A percentile compares a stretch with the other conserved stretches of the same genome.
Conservation (phyloP, 805 yeast species). For the Priceomyces carsonii region DNA sequence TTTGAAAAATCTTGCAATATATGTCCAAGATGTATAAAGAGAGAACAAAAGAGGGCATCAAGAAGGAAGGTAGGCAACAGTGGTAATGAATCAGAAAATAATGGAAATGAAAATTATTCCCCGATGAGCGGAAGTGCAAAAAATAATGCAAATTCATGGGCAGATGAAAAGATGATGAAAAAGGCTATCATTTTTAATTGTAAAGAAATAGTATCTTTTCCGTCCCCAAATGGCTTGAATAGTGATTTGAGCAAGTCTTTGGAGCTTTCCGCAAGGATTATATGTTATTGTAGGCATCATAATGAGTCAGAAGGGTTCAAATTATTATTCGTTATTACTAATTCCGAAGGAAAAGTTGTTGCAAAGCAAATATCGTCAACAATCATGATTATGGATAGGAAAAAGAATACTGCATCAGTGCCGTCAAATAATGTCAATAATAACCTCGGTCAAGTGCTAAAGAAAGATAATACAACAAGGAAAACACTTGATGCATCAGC, state of each 20-base stretch:
- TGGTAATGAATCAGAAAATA: slow-evolving; percentile 11
- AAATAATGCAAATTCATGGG: slow-evolving; percentile 65
- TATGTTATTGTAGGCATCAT: slow-evolving; percentile 96
- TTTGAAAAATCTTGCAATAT: slow-evolving; percentile 59
- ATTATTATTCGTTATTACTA: slow-evolving; percentile 64
- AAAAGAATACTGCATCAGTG: slow-evolving; percentile 52
- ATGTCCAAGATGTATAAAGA: slow-evolving; percentile 84
- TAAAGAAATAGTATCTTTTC: slow-evolving; percentile 79
- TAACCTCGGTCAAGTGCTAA: slow-evolving; percentile 4
- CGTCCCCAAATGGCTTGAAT: slow-evolving; percentile 52
- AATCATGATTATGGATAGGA: slow-evolving; percentile 93
- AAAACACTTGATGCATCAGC: slow-evolving; percentile 21
- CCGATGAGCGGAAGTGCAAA: slow-evolving; percentile 32
- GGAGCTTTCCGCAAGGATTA: slow-evolving; percentile 70
- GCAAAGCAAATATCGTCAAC: slow-evolving; percentile 73
- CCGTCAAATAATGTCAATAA: slow-evolving; percentile 11
- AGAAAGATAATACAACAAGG: slow-evolving; percentile 15
- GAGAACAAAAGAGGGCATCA: slow-evolving; percentile 93
- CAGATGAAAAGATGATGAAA: slow-evolving; percentile 72
- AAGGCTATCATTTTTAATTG: slow-evolving; percentile 90
- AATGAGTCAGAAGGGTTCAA: slow-evolving; percentile 84
- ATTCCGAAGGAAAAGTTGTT: slow-evolving; percentile 59
- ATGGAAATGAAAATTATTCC: slow-evolving; percentile 9
- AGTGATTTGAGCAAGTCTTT: slow-evolving; percentile 36
- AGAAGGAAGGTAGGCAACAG: slow-evolving; percentile 74